Base-by-base conservation (phyloP, 306 rosid species). In the Cyamopsis tetragonoloba region DNA sequence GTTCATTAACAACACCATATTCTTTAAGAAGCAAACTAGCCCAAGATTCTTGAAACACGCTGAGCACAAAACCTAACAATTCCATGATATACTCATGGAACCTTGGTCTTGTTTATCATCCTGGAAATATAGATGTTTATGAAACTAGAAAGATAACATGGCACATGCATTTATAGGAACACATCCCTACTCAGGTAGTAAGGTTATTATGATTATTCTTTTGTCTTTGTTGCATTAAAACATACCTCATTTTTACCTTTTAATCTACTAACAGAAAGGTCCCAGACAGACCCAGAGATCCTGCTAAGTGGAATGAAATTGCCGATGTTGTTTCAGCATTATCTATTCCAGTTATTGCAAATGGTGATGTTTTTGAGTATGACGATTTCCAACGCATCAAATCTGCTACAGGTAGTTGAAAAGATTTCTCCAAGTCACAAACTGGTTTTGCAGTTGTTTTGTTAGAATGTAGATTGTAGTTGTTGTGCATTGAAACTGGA, bases 221-320 rank as follows among this genome's bases (percentile, higher is more conserved):
- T 13, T 55, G 47, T 58, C 50, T 66, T 71, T 64, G 34, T 64
- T 76, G 24, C 41, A 57, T 48, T 34, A 35, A 44, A 13, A 61
- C n/a, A 15, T 49, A 65, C 61, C 78, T 27, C 18, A 8, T 0
- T 72, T 42, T 72, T 74, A 46, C 35, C 49, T 74, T 66, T 55
- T 70, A 20, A 70, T 76, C 66, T 28, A 76, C 70, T 63, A 72
- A 75, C 93, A 92, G 96, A 68, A 83, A 69, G 75, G 87, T 92
- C 57, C 66, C 82, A 26, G 98, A 92, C 83, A 85, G 98, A 70
- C 98, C 98, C 0, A 84, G 92, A 70, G 96, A 92, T 92, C 96
- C 92, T 67, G 98, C 98, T 28, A 89, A 89, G 67, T 92, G 98
- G 98, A 83, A 60, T 53, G 98, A 87, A 83, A 89, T 92, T 66